A percentile compares a stretch with the other conserved stretches of the same genome.
Evolutionary conservation across 345 rosid genomes (phyloP).

Genomic region (Bruguiera gymnorhiza): DNA sequence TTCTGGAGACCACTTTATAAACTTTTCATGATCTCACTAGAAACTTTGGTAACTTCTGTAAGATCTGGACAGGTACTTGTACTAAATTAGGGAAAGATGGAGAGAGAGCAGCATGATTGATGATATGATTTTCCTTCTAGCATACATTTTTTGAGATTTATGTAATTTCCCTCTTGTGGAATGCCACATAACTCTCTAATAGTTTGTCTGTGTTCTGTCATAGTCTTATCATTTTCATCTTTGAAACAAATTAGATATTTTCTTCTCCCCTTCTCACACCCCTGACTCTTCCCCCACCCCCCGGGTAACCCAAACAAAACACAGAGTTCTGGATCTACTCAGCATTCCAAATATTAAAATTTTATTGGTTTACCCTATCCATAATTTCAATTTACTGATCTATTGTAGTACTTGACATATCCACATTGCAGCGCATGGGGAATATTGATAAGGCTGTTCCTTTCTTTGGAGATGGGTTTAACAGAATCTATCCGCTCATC

Average conservation of each 20-base stretch:
- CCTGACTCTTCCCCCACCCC: too few relatives aligned
- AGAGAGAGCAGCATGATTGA: neutral
- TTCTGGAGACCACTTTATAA: neutral
- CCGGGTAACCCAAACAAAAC: too few relatives aligned
- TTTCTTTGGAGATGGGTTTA: constrained; percentile 76
- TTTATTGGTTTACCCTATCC: neutral
- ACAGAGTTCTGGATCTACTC: too few relatives aligned
- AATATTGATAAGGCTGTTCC: constrained; percentile 82
- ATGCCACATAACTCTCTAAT: neutral
- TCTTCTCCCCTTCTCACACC: too few relatives aligned
- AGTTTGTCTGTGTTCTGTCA: neutral
- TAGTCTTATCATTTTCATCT: neutral
- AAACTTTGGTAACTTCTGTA: neutral
- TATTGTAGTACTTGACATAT: constrained; percentile 7
- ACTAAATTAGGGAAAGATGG: neutral
- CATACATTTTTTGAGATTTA: neutral
- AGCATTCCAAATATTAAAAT: neutral
- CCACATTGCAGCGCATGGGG: constrained; percentile 84
- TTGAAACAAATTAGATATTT: too few relatives aligned
- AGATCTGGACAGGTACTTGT: neutral
- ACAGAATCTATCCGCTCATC: constrained; percentile 90
- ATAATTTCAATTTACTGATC: constrained; percentile 10
- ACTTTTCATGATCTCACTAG: neutral
- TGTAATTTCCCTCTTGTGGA: neutral
- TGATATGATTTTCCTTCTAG: neutral